Percentiles rank a stretch among this genome's conserved stretches.
phyloP scores from a whole-genome alignment of 345 rosid genomes.

The Salix suchowensis region DNA sequence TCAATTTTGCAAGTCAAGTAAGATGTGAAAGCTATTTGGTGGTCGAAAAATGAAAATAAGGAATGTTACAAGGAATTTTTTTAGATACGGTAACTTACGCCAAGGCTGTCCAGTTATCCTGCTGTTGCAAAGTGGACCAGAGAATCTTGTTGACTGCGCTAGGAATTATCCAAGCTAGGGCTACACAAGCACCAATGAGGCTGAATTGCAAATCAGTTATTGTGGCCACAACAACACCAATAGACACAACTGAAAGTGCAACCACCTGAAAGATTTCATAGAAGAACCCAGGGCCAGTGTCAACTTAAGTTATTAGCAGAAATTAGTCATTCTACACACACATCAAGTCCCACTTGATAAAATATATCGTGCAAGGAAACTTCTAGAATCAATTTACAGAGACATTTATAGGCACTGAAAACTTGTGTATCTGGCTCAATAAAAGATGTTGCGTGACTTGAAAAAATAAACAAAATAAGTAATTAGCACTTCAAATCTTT shows the following conservation, averaged over 20 bases:
- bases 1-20: constrained; percentile 5
- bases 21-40: background rate
- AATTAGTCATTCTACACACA: background rate
- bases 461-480: background rate
- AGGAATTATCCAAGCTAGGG: constrained; percentile 91
- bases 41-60: background rate
- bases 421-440: background rate
- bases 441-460: background rate
- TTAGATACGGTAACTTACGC: constrained; percentile 51
- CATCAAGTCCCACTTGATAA: background rate
- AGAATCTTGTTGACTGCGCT: constrained; percentile 92
- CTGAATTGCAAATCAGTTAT: constrained; percentile 89
- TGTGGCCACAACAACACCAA: constrained; percentile 92
- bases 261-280: constrained; percentile 52
- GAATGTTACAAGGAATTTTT: background rate
- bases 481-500: background rate
- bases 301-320: background rate
- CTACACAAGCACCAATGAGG: constrained; percentile 83
- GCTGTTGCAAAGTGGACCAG: constrained; percentile 89
- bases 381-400: background rate
- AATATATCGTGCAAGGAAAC: background rate
- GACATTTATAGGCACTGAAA: background rate
- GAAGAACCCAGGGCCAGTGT: background rate
- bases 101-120: constrained; percentile 87
- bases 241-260: constrained; percentile 67